Evolutionary conservation across 1,284 basidiomycete species (phyloP).

Genomic region (Termitomyces sp.): DNA sequence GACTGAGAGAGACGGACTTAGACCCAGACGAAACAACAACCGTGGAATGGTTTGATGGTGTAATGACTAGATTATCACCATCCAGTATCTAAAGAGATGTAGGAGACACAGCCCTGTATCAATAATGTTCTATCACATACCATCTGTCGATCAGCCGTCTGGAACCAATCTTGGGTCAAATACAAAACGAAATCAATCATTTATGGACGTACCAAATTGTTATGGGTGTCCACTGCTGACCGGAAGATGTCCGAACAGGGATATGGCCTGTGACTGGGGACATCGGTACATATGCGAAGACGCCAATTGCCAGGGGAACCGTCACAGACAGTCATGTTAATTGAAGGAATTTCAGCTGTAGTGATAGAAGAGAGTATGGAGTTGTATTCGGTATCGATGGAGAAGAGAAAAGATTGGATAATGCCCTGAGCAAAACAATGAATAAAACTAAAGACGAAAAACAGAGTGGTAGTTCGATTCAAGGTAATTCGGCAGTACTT

Average conservation of each 20-base stretch:
- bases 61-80: neutral
- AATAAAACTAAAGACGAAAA: slow-evolving; percentile 42
- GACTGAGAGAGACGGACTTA: slow-evolving; percentile 24
- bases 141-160: neutral
- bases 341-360: slow-evolving; percentile 30
- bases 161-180: neutral
- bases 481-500: slow-evolving; percentile 33
- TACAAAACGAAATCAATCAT: neutral
- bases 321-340: slow-evolving; percentile 36
- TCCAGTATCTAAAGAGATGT: neutral
- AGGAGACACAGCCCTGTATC: neutral
- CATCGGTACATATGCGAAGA: slow-evolving; percentile 41
- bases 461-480: slow-evolving; percentile 36
- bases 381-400: slow-evolving; percentile 38
- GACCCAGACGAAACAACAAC: slow-evolving; percentile 15
- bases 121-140: neutral
- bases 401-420: slow-evolving; percentile 45
- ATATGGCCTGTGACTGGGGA: slow-evolving; percentile 29
- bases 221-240: slow-evolving; percentile 20
- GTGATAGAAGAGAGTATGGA: slow-evolving; percentile 35
- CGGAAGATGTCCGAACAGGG: slow-evolving; percentile 32
- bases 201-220: slow-evolving; percentile 5
- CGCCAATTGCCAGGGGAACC: slow-evolving; percentile 27
- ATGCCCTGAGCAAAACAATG: slow-evolving; percentile 40
- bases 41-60: neutral